Evolutionary conservation across 2,329 filamentous ascomycete genomes (phyloP).

Genomic region (Ceratocystis lukuohia): DNA sequence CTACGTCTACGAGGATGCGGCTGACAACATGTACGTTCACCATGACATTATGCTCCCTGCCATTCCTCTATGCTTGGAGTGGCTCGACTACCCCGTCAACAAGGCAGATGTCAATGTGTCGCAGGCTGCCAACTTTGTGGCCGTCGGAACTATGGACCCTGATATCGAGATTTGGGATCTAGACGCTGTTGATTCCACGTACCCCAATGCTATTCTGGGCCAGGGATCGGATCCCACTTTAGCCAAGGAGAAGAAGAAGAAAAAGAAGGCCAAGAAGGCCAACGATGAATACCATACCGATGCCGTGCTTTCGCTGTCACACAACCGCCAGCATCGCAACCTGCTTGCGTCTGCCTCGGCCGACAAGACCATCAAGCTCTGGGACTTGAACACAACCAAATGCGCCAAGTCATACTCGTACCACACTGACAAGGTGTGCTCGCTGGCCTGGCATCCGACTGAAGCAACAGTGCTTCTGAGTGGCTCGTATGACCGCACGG

Average conservation of each 20-base stretch:
- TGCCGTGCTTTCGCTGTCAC: slow-evolving; percentile 77
- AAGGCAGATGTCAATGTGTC: slow-evolving; percentile 50
- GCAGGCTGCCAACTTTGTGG: slow-evolving; percentile 75
- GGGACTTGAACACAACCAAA: slow-evolving; percentile 84
- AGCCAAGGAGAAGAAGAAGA: slow-evolving; percentile 63
- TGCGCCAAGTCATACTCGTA: slow-evolving; percentile 93
- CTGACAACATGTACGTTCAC: slow-evolving; percentile 95
- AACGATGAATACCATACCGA: slow-evolving; percentile 93
- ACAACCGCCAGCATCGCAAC: slow-evolving; percentile 87
- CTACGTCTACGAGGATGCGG: slow-evolving; percentile 90
- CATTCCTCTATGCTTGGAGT: slow-evolving; percentile 89
- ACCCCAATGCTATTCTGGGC: slow-evolving; percentile 89
- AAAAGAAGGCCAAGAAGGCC: slow-evolving; percentile 75
- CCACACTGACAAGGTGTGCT: slow-evolving; percentile 97
- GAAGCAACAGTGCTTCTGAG: slow-evolving; percentile 82
- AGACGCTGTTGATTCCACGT: slow-evolving; percentile 94
- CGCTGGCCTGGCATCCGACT: slow-evolving; percentile 78
- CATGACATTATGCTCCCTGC: slow-evolving; percentile 99
- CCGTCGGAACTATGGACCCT: slow-evolving; percentile 91
- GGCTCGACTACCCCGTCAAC: slow-evolving; percentile 83
- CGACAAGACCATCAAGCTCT: slow-evolving; percentile 94
- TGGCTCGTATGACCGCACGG: slow-evolving; percentile 87
- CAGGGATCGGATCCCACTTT: slow-evolving; percentile 46
- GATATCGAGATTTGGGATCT: slow-evolving; percentile 99
- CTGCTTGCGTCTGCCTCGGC: slow-evolving; percentile 88